phyloP scores from a whole-genome alignment of 1,139 yeast species.

The Lodderomyces orthopsilosis region DNA sequence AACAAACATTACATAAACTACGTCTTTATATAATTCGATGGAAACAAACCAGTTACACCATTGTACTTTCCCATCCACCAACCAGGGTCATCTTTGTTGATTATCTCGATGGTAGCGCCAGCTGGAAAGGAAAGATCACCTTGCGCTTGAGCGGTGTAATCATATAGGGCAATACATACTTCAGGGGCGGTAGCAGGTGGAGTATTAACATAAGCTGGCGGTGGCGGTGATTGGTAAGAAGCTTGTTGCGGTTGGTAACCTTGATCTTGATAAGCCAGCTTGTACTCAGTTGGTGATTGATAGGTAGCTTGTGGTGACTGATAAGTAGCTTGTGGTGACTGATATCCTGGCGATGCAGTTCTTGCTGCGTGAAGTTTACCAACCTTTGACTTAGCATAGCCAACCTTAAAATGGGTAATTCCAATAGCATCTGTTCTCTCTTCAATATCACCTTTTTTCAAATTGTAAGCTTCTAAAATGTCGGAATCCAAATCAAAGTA shows the following conservation, averaged over 20 bases:
- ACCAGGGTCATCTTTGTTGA: slow-evolving; percentile 81
- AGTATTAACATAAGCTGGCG: slow-evolving; percentile 29
- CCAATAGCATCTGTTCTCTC: slow-evolving; percentile 85
- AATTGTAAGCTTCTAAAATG: slow-evolving; percentile 72
- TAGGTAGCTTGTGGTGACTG: slow-evolving; percentile 23
- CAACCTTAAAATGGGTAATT: slow-evolving; percentile 84
- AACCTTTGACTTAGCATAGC: slow-evolving; percentile 82
- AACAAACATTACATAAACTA: neutral
- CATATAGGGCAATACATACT: slow-evolving; percentile 74
- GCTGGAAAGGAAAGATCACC: slow-evolving; percentile 89
- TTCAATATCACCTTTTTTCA: slow-evolving; percentile 86
- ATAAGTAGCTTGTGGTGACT: slow-evolving; percentile 30
- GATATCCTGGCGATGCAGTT: slow-evolving; percentile 17
- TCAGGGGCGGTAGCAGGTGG: slow-evolving; percentile 44
- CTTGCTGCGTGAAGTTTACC: slow-evolving; percentile 64
- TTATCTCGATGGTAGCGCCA: slow-evolving; percentile 80
- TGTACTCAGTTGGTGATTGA: too few species aligned
- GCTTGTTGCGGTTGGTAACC: slow-evolving; percentile 15
- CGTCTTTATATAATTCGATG: slow-evolving; percentile 86
- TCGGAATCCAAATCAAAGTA: slow-evolving; percentile 86
- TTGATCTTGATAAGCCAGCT: too few species aligned
- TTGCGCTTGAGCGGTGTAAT: slow-evolving; percentile 78
- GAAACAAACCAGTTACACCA: slow-evolving; percentile 88
- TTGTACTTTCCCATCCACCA: slow-evolving; percentile 98
- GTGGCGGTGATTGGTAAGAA: slow-evolving; percentile 15